Conservation (phyloP, 2,329 filamentous ascomycete species). For the Cordyceps militaris region DNA sequence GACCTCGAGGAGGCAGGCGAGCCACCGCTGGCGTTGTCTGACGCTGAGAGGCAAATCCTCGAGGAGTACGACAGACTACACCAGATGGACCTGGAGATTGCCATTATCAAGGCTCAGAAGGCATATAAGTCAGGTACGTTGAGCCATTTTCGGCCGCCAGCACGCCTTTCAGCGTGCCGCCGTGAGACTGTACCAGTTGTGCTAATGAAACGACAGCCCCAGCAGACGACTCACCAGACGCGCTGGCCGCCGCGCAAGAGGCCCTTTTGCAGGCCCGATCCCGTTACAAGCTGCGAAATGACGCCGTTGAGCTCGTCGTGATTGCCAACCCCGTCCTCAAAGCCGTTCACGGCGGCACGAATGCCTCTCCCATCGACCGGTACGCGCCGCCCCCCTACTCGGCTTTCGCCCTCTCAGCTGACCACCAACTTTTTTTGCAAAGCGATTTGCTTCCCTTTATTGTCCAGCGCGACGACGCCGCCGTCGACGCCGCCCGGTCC, state of each 20-base stretch:
- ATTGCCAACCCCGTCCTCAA: conserved; percentile 70
- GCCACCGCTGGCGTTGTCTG: conserved; percentile 48
- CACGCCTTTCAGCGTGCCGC: too few relatives aligned
- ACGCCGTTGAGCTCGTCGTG: conserved; percentile 61
- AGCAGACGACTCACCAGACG: conserved; percentile 38
- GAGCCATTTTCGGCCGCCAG: neutral
- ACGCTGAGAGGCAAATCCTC: conserved; percentile 59
- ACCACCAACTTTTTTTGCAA: too few relatives aligned
- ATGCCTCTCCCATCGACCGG: conserved; percentile 62
- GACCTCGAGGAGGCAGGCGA: conserved; percentile 28
- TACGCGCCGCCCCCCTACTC: conserved; percentile 27
- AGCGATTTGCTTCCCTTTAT: conserved; percentile 63
- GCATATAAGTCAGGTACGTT: conserved; percentile 28
- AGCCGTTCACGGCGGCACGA: conserved; percentile 63
- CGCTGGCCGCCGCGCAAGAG: conserved; percentile 52
- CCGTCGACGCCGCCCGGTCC: conserved; percentile 55
- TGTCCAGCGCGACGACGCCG: conserved; percentile 59
- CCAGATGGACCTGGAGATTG: conserved; percentile 65
- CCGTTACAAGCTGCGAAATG: conserved; percentile 61
- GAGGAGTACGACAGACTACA: conserved; percentile 65
- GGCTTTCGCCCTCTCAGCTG: neutral
- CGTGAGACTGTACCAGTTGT: neutral
- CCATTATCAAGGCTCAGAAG: conserved; percentile 52
- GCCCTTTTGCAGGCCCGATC: conserved; percentile 65
- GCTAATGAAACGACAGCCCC: conserved; percentile 15